These are phyloP conservation scores for Cryptococcus sp. DNA, from an alignment of 1,284 basidiomycete species.

Conservation along the genomic window DNA sequence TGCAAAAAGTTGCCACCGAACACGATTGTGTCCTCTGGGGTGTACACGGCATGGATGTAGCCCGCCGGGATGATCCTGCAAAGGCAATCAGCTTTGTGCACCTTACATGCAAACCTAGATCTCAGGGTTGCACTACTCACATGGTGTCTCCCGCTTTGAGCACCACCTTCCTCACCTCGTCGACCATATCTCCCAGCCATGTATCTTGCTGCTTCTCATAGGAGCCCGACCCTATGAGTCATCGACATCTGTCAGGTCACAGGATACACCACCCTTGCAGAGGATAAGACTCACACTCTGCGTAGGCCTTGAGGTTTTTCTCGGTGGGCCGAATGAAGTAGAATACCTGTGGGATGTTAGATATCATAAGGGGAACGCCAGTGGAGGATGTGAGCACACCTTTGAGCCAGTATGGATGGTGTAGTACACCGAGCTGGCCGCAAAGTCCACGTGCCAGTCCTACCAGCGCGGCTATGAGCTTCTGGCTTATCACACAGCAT, in stretches of 20 bases:
- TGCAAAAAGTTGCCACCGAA: constrained; percentile 97
- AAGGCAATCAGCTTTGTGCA: neutral
- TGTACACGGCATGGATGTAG: constrained; percentile 98
- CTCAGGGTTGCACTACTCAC: constrained; percentile 44
- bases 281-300: constrained; percentile 38
- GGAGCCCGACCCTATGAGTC: constrained; percentile 62
- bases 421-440: constrained; percentile 91
- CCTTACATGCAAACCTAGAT: neutral
- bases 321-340: constrained; percentile 91
- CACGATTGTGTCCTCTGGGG: constrained; percentile 85
- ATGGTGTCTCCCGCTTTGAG: constrained; percentile 84
- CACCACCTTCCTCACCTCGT: constrained; percentile 81
- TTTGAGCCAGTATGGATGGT: constrained; percentile 80
- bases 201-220: constrained; percentile 73
- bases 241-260: neutral
- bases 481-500: too few relatives aligned
- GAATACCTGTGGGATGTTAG: constrained; percentile 61
- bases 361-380: constrained; percentile 1
- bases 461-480: constrained; percentile 35
- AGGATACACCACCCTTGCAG: too few relatives aligned
- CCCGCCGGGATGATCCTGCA: constrained; percentile 81
- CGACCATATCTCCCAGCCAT: constrained; percentile 79
- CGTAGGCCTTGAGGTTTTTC: constrained; percentile 73
- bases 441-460: constrained; percentile 98
- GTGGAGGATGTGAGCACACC: constrained; percentile 50